These are phyloP conservation scores for Auricularia auricula-judae DNA, from an alignment of 768 basidiomycete species.

Conservation along the genomic window DNA sequence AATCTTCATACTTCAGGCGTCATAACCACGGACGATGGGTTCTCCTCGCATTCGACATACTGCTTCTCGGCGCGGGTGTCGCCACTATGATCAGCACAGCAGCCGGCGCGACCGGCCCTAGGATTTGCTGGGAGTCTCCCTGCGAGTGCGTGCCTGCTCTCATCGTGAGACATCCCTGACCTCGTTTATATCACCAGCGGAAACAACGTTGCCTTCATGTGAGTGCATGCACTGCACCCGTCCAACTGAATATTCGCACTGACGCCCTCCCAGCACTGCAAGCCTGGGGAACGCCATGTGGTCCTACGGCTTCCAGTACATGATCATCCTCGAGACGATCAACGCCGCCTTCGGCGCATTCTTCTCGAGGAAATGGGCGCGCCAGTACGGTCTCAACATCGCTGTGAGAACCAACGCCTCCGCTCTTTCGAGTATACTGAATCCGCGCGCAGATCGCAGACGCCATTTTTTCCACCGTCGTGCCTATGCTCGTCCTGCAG, in stretches of 20 bases:
- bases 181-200: no score
- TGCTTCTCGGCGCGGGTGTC: not conserved
- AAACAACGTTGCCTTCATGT: no score
- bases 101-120: not conserved
- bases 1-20: not conserved
- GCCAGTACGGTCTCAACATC: not conserved
- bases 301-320: not conserved
- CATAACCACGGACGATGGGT: not conserved
- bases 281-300: not conserved
- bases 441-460: no score
- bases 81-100: not conserved
- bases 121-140: not conserved
- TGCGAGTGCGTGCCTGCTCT: not conserved
- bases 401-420: not conserved
- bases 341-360: not conserved
- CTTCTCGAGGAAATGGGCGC: not conserved
- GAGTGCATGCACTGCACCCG: no score
- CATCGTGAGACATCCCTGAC: no score
- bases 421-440: no score
- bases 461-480: no score
- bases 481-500: no score
- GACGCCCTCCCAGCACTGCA: not conserved
- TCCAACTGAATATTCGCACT: no score
- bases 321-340: not conserved
- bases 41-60: not conserved